Percentiles rank a stretch among this genome's conserved stretches.
phyloP scores from a whole-genome alignment of 257 asterid species.

The Misopates orontium region DNA sequence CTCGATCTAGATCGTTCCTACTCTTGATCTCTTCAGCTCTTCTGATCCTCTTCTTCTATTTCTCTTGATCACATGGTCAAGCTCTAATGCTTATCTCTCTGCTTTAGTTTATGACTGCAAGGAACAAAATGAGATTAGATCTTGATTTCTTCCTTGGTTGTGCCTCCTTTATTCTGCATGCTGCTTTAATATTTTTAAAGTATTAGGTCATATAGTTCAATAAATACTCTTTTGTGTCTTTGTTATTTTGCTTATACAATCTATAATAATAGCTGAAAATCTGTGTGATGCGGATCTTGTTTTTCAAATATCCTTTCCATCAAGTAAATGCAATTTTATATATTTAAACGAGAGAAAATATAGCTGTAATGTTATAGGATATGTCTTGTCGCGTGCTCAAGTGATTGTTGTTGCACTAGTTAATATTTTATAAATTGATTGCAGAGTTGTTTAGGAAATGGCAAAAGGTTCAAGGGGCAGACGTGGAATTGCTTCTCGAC shows the following conservation, averaged over 20 bases:
- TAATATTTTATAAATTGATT: constrained; percentile 1
- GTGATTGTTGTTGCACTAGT: constrained; percentile 5
- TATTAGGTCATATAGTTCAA: not conserved
- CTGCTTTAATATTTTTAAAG: not conserved
- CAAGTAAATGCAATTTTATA: not conserved
- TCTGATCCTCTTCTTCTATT: not conserved
- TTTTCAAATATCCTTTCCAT: not conserved
- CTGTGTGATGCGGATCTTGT: not conserved
- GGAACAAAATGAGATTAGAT: not conserved
- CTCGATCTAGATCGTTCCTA: not conserved
- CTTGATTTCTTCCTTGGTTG: constrained; percentile 8
- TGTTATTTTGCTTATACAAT: too few species aligned
- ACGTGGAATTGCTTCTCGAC: constrained; percentile 73
- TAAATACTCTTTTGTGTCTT: not conserved
- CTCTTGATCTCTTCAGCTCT: constrained; percentile 8
- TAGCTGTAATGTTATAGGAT: not conserved
- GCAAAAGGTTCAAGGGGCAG: constrained; percentile 92
- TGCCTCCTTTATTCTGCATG: not conserved
- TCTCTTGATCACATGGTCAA: constrained; percentile 3
- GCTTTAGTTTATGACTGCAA: constrained; percentile 15
- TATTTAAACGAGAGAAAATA: constrained; percentile 4
- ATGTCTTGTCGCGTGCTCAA: not conserved
- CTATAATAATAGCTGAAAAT: not conserved
- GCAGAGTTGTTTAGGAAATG: constrained; percentile 49
- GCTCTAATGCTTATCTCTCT: constrained; percentile 7